A percentile compares a stretch with the other conserved stretches of the same genome.
Evolutionary conservation across 179 eudicot species (phyloP).

Genomic region (Heliamphora pulchella): DNA sequence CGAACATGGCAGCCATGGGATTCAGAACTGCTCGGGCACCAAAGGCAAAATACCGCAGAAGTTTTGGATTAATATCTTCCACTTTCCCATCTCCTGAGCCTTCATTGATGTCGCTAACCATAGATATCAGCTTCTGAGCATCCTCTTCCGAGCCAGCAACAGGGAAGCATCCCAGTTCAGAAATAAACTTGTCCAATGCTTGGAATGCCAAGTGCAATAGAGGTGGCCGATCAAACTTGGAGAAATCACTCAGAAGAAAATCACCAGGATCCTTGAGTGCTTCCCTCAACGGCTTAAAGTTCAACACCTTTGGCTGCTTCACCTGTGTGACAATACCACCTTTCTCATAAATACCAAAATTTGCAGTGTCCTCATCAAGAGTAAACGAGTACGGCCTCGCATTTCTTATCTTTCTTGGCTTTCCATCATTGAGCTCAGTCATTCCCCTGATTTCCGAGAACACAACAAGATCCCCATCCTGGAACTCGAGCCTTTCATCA

Average conservation of each 20-base stretch:
- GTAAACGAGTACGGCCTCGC: slow-evolving; percentile 74
- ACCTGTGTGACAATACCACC: slow-evolving; percentile 97
- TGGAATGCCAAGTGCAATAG: slow-evolving; percentile 86
- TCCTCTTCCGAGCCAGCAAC: slow-evolving; percentile 84
- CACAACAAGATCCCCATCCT: slow-evolving; percentile 89
- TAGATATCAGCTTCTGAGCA: slow-evolving; percentile 71
- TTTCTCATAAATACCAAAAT: slow-evolving; percentile 57
- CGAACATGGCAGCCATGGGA: slow-evolving; percentile 99
- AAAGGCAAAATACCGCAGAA: slow-evolving; percentile 66
- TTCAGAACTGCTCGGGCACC: slow-evolving; percentile 88
- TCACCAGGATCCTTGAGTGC: slow-evolving; percentile 81
- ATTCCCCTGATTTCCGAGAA: slow-evolving; percentile 87
- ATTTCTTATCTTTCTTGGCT: slow-evolving; percentile 65
- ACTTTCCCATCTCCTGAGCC: slow-evolving; percentile 50
- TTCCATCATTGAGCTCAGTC: slow-evolving; percentile 95
- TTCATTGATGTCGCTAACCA: slow-evolving; percentile 44
- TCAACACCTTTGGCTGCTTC: slow-evolving; percentile 77
- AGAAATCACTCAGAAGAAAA: slow-evolving; percentile 76
- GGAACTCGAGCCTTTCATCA: slow-evolving; percentile 91
- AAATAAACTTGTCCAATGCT: slow-evolving; percentile 67
- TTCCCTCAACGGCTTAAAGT: slow-evolving; percentile 68
- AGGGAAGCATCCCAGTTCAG: slow-evolving; percentile 59
- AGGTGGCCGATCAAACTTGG: slow-evolving; percentile 94
- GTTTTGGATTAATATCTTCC: slow-evolving; percentile 52
- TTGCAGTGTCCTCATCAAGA: slow-evolving; percentile 82